Evolutionary conservation across 2,329 filamentous ascomycete genomes (phyloP), one percentile per base, ranked within the genome.

Genomic region (Emmonsiellopsis sp.): DNA sequence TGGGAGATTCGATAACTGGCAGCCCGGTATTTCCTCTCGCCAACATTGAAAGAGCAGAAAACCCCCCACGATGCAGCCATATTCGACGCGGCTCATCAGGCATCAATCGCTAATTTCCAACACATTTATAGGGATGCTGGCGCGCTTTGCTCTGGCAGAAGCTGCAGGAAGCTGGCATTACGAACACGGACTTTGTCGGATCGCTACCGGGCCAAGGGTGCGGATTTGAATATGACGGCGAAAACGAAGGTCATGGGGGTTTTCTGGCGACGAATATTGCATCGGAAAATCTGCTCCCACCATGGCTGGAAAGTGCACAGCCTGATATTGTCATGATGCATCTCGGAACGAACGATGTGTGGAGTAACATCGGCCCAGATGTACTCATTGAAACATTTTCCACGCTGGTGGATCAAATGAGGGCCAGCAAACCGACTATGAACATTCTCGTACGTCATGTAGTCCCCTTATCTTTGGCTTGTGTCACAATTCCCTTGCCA

Each of bases 311-410:
- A 2, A 55, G 62, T 26, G 65, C 70, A 8, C 64, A 66, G 2
- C 71, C 73, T 0, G 71, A 76, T 55, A 63, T 76, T n/a, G 67
- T 76, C 44, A 63, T 75, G 62, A 73, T 76, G 72, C 71, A 75
- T 56, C 62, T 77, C 1, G 72, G 71, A 4, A 73, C 71, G 10
- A 73, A 74, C 63, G 74, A 76, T 55, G 65, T 73, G 2, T 69
- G 70, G 61, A 63, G 65, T 26, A 65, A 65, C 50, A 63, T 67
- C 49, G 63, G 63, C 26, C 54, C 67, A 0, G 55, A 57, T n/a
- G 64, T 68, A 8, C 71, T 73, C 15, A 54, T 73, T 26, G 59
- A 58, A 3, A 69, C 73, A 1, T 75, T 70, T 55, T 62, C 65
- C 8, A 67, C 61, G 5, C 57, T 76, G 20, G 62, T 76, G 1